These are phyloP conservation scores for Abelmoschus esculentus DNA, from an alignment of 345 rosid genomes.

Conservation along the genomic window DNA sequence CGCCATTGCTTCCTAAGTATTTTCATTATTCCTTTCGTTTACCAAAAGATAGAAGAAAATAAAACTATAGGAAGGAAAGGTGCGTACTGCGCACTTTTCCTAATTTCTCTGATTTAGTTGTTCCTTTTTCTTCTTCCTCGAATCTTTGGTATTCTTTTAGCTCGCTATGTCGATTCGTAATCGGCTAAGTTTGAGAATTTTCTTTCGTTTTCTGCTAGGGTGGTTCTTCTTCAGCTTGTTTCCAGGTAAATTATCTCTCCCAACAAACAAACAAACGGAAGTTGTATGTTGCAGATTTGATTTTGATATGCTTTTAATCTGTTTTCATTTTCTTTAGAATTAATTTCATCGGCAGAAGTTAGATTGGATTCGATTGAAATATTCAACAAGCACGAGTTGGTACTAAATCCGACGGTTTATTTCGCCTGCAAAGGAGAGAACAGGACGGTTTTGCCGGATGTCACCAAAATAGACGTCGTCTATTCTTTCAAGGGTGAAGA, in stretches of 20 bases:
- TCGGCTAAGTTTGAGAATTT: not conserved
- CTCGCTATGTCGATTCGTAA: constrained; percentile 6
- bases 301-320: not conserved
- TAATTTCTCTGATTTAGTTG: not conserved
- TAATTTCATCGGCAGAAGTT: constrained; percentile 36
- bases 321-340: constrained; percentile 21
- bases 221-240: constrained; percentile 23
- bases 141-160: not conserved
- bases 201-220: constrained; percentile 6
- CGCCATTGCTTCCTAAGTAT: not conserved
- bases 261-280: constrained; percentile 1
- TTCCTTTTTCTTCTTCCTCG: not conserved
- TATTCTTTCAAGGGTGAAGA: constrained; percentile 60
- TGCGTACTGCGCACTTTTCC: constrained; percentile 18
- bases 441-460: constrained; percentile 48
- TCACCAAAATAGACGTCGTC: constrained; percentile 25
- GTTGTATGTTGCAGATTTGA: not conserved
- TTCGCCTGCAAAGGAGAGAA: constrained; percentile 65
- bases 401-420: constrained; percentile 47
- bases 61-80: not conserved
- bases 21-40: not conserved
- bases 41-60: too few species aligned
- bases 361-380: constrained; percentile 47
- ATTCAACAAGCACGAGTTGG: constrained; percentile 47
- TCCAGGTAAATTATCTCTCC: constrained; percentile 26